Conservation (phyloP, 768 basidiomycete species). For the Hortiboletus campestris region DNA sequence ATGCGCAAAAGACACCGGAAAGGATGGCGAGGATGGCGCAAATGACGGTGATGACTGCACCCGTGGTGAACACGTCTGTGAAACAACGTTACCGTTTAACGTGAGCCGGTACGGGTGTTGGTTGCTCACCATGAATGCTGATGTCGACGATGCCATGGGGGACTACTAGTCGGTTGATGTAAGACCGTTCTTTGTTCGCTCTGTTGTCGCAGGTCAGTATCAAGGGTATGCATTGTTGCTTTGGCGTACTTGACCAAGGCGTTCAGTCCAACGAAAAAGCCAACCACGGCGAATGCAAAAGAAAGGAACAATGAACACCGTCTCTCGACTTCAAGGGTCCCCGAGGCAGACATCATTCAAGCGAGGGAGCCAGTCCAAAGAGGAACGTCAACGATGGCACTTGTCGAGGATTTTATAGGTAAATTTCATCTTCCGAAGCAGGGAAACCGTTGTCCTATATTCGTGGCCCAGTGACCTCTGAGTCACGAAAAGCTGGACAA, state of each 20-base stretch:
- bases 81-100: background rate
- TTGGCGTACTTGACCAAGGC: conserved; percentile 21
- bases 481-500: background rate
- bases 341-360: conserved; percentile 6
- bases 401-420: conserved; percentile 2
- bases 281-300: conserved; percentile 30
- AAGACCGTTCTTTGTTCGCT: conserved; percentile 12
- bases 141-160: conserved; percentile 9
- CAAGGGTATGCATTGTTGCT: background rate
- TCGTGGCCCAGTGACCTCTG: background rate
- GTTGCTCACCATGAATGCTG: conserved; percentile 12
- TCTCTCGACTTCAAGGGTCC: conserved; percentile 6
- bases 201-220: conserved; percentile 1
- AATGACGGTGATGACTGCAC: conserved; percentile 36
- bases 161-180: conserved; percentile 8
- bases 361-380: background rate
- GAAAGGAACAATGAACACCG: conserved; percentile 30
- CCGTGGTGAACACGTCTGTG: conserved; percentile 41
- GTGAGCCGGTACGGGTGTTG: background rate
- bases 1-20: conserved; percentile 26
- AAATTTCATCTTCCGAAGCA: background rate
- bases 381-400: background rate
- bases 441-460: background rate
- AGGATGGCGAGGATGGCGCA: conserved; percentile 35
- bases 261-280: conserved; percentile 17